These are phyloP conservation scores for Myxozyma geophila DNA, from an alignment of 805 yeast species.

Conservation along the genomic window DNA sequence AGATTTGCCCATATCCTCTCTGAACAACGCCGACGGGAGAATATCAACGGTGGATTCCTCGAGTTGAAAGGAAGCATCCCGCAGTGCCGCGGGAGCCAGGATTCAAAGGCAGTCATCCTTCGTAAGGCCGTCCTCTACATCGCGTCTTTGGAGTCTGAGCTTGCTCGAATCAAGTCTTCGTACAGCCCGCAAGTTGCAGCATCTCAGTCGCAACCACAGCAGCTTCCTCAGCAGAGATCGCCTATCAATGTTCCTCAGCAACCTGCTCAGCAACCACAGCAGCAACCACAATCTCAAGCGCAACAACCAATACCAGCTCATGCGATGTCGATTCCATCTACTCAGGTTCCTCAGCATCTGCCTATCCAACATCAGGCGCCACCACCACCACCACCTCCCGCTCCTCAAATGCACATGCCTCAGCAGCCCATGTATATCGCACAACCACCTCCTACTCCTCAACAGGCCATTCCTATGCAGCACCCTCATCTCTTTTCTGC, in stretches of 20 bases:
- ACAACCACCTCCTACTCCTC: not conserved
- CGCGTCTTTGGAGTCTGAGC: conserved; percentile 46
- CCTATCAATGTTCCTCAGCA: not conserved
- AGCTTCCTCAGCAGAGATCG: not conserved
- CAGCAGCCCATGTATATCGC: not conserved
- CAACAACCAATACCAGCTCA: conserved; percentile 1
- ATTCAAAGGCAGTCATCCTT: conserved; percentile 53
- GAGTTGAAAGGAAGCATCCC: conserved; percentile 50
- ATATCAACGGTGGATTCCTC: conserved; percentile 54
- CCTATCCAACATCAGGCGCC: too few relatives aligned
- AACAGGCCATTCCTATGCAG: conserved; percentile 1
- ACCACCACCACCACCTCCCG: not conserved
- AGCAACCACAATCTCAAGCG: not conserved
- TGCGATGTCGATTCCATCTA: too few relatives aligned
- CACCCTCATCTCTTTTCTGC: conserved; percentile 3
- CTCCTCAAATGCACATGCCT: not conserved
- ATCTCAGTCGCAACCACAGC: not conserved
- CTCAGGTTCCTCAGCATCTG: too few relatives aligned
- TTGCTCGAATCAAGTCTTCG: conserved; percentile 34
- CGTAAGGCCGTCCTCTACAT: conserved; percentile 53
- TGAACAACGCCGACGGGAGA: conserved; percentile 54
- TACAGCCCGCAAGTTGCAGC: not conserved
- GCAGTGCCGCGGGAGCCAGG: conserved; percentile 49
- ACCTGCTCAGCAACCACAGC: conserved; percentile 1
- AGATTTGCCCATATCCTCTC: conserved; percentile 52